These are phyloP conservation scores for Xylaria castorea DNA, from an alignment of 495 filamentous ascomycete species.

Conservation along the genomic window DNA sequence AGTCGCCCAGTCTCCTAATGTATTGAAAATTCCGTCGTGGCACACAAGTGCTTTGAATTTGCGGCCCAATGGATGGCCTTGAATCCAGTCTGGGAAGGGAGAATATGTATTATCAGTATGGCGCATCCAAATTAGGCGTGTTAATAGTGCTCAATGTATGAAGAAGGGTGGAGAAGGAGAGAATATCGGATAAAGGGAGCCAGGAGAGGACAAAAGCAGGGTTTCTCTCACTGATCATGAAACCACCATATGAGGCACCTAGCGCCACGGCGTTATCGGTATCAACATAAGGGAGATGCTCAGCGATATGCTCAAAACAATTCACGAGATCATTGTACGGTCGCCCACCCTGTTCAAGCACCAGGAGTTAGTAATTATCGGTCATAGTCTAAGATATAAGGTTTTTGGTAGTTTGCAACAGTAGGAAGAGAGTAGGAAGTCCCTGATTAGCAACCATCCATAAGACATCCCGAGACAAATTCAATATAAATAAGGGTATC, in stretches of 20 bases:
- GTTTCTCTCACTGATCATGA: slow-evolving; percentile 69
- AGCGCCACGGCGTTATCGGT: slow-evolving; percentile 77
- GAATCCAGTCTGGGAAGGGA: slow-evolving; percentile 65
- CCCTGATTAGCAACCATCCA: neutral
- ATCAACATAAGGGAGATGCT: slow-evolving; percentile 77
- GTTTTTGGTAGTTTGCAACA: neutral
- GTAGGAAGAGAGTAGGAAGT: neutral
- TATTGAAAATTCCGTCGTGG: slow-evolving; percentile 90
- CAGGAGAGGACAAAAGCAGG: neutral
- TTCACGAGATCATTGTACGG: slow-evolving; percentile 84
- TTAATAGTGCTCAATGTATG: neutral
- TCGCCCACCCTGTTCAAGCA: slow-evolving; percentile 57
- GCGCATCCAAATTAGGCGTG: neutral
- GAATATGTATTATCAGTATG: slow-evolving; percentile 27
- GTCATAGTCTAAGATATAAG: neutral
- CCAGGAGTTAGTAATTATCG: neutral
- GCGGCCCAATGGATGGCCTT: slow-evolving; percentile 70
- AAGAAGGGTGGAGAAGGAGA: neutral
- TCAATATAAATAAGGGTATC: neutral
- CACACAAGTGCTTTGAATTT: slow-evolving; percentile 90
- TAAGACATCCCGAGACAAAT: no score
- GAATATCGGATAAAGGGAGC: neutral
- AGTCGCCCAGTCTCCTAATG: slow-evolving; percentile 71
- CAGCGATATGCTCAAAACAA: slow-evolving; percentile 77
- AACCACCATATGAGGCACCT: slow-evolving; percentile 88